Evolutionary conservation across 1,284 basidiomycete genomes (phyloP), one percentile per base, ranked within the genome.

Genomic region (Moesziomyces antarcticus): DNA sequence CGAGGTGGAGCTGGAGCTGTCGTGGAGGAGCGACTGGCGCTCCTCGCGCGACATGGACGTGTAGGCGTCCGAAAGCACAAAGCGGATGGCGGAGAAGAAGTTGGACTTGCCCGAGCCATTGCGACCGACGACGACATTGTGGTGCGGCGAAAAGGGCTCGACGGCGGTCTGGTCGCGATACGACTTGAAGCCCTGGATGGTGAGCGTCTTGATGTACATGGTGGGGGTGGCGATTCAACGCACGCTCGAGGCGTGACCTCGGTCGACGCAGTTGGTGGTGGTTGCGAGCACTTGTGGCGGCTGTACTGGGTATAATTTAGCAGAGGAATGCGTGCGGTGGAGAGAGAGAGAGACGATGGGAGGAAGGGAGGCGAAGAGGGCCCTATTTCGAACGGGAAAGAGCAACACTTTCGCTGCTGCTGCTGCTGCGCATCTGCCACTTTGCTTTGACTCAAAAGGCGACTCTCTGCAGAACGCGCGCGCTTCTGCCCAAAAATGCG

Each of bases 21-120:
- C 96, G 80, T 98, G 96, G 6, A 99, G 86, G 7, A 99, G 88
- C 0, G 92, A 89, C 81, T 94, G 93, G 18, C 96, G 89, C 85
- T 98, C 96, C 82, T 98, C 94, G 49, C 93, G 89, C 11, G 91
- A 90, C 90, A 99, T 92, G 41, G 93, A 95, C 0, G 93, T 95
- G 82, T 99, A 98, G 25, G 95, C 94, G 86, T 99, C 97, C 7
- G 94, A 95, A 8, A 99, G 88, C 4, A 99, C 96, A 81, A 99
- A 99, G 10, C 96, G 92, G 81, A 98, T 97, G 20, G 95, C 80
- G 5, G 82, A 79, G 70, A 85, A 85, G 64, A 85, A 84, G 78
- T 85, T 85, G 57, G 78, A 81, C 75, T 85, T 85, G 46, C 84
- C 84, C n/a, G 78, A 80, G 40, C 84, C 84, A 45, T 85, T 85